These are phyloP conservation scores for Hordeum vulgare DNA, from an alignment of 176 grass and related monocot genomes.

Conservation along the genomic window DNA sequence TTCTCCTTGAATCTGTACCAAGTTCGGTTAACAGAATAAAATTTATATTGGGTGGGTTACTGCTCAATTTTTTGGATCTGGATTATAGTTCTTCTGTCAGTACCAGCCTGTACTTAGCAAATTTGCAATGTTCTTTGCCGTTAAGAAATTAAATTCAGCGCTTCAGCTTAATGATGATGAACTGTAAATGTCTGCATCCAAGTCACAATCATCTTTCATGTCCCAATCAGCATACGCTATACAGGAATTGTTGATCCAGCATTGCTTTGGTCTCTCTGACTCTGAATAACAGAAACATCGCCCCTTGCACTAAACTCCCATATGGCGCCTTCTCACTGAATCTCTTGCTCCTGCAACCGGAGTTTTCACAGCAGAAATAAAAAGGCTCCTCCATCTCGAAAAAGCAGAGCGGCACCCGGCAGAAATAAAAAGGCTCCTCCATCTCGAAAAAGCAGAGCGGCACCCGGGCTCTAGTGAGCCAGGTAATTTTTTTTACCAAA, in stretches of 20 bases:
- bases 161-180: background rate
- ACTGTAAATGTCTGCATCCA: background rate
- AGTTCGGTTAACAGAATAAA: slow-evolving; percentile 37
- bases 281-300: background rate
- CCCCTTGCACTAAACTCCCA: background rate
- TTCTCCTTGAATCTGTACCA: slow-evolving; percentile 16
- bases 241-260: background rate
- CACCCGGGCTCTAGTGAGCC: too few relatives aligned
- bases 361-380: too few relatives aligned
- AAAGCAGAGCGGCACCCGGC: too few relatives aligned
- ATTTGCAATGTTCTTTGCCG: background rate
- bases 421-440: too few relatives aligned
- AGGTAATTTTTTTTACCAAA: too few relatives aligned
- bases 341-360: background rate
- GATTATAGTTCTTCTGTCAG: background rate
- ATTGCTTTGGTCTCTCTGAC: background rate
- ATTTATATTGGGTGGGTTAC: background rate
- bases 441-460: too few relatives aligned
- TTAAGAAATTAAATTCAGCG: background rate
- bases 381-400: too few relatives aligned
- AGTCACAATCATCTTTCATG: background rate
- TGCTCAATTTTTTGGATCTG: background rate
- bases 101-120: background rate
- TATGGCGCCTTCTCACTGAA: background rate
- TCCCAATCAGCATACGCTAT: background rate